A percentile compares a stretch with the other conserved stretches of the same genome.
phyloP scores from a whole-genome alignment of 176 grass and related monocot species.

The Aegilops speltoides region DNA sequence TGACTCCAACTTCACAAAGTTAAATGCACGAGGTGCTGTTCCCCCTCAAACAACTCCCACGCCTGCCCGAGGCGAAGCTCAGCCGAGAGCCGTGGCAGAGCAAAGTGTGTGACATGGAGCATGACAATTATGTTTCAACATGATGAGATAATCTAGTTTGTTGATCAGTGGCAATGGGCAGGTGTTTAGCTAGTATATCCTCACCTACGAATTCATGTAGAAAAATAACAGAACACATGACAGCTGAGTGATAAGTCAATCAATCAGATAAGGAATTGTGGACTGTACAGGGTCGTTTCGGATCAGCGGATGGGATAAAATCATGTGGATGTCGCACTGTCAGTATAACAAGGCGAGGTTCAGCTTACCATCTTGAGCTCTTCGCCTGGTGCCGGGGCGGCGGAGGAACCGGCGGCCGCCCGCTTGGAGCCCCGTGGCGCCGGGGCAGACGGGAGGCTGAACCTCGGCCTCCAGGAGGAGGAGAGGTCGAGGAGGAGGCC shows the following conservation, averaged over 20 bases:
- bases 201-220: neutral
- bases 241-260: too few species aligned
- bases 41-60: neutral
- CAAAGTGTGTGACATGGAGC: too few species aligned
- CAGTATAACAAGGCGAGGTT: neutral
- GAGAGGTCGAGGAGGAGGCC: constrained; percentile 67
- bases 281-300: neutral
- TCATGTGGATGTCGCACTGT: too few species aligned
- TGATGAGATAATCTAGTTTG: neutral
- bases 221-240: neutral
- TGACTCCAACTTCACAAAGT: neutral
- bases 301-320: neutral
- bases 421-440: constrained; percentile 42
- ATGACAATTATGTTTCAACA: neutral
- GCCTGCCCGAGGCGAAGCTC: neutral
- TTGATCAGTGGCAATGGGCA: neutral
- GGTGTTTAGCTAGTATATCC: neutral
- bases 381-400: constrained; percentile 17
- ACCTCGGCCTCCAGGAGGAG: constrained; percentile 37
- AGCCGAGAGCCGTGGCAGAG: neutral
- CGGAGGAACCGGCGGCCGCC: constrained; percentile 11
- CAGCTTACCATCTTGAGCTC: constrained; percentile 88
- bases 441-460: constrained; percentile 23
- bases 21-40: neutral
- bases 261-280: neutral